Evolutionary conservation across 176 grass and related monocot genomes (phyloP).

Genomic region (Carex cristatella): DNA sequence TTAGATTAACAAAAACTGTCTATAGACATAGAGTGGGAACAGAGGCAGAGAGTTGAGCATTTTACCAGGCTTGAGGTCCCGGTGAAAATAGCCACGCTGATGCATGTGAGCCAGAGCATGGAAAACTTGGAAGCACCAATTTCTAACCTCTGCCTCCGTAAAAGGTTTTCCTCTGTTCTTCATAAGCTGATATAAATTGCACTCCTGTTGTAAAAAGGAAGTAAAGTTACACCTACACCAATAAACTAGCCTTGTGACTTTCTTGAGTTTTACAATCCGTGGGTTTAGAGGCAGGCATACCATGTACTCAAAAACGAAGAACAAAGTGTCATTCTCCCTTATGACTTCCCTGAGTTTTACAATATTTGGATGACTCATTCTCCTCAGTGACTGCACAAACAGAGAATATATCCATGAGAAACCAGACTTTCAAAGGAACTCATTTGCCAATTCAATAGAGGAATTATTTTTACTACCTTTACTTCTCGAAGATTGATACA

Average conservation of each 20-base stretch:
- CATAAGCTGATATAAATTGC: slow-evolving; percentile 97
- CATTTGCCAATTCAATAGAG: slow-evolving; percentile 9
- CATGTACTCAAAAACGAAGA: slow-evolving; percentile 99
- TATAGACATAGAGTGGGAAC: background rate
- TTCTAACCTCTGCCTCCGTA: slow-evolving; percentile 70
- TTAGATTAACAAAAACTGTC: background rate
- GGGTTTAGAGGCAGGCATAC: slow-evolving; percentile 33
- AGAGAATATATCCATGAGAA: slow-evolving; percentile 13
- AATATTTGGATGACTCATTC: slow-evolving; percentile 98
- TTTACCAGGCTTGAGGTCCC: slow-evolving; percentile 96
- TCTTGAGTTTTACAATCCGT: background rate
- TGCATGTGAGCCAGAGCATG: slow-evolving; percentile 97
- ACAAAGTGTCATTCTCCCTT: slow-evolving; percentile 83
- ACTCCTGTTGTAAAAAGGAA: slow-evolving; percentile 47
- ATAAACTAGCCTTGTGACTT: background rate
- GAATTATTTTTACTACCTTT: slow-evolving; percentile 54
- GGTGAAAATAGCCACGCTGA: slow-evolving; percentile 94
- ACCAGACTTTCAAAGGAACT: slow-evolving; percentile 5
- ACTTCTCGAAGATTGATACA: slow-evolving; percentile 99
- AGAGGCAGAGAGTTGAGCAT: background rate
- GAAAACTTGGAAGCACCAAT: slow-evolving; percentile 99
- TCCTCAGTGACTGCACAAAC: slow-evolving; percentile 58
- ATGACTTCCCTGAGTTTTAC: slow-evolving; percentile 99
- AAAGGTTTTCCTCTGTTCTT: slow-evolving; percentile 79
- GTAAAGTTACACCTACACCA: background rate